Percentiles rank a stretch among this genome's conserved stretches.
phyloP scores from a whole-genome alignment of 2,329 filamentous ascomycete genomes.

The Venturia pyrina region DNA sequence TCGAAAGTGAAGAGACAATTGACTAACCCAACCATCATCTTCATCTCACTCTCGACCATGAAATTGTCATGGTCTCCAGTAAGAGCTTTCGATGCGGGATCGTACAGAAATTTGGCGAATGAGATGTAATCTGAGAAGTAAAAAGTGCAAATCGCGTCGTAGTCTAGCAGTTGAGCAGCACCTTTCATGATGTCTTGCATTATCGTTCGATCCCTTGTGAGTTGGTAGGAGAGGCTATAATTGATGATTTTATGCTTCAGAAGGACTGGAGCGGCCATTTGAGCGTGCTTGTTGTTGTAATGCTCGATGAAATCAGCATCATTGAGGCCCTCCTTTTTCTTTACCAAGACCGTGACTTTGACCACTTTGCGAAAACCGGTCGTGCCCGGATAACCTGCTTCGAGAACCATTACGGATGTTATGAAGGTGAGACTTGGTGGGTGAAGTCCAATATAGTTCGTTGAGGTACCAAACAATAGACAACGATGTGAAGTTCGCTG shows the following conservation, averaged over 20 bases:
- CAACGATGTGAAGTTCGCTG: background rate
- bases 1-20: background rate
- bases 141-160: slow-evolving; percentile 40
- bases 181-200: slow-evolving; percentile 37
- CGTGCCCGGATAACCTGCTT: slow-evolving; percentile 35
- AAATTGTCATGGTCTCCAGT: slow-evolving; percentile 28
- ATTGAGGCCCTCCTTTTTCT: slow-evolving; percentile 36
- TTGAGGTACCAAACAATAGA: background rate
- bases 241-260: slow-evolving; percentile 34
- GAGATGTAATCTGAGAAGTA: slow-evolving; percentile 36
- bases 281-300: slow-evolving; percentile 36
- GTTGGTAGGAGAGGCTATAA: slow-evolving; percentile 37
- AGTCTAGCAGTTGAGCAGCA: slow-evolving; percentile 32
- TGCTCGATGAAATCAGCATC: slow-evolving; percentile 35
- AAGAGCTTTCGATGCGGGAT: slow-evolving; percentile 33
- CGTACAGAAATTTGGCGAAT: slow-evolving; percentile 37
- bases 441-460: background rate
- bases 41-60: slow-evolving; percentile 30
- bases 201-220: slow-evolving; percentile 33
- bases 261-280: slow-evolving; percentile 33
- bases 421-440: background rate
- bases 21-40: slow-evolving; percentile 32
- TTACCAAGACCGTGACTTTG: slow-evolving; percentile 36
- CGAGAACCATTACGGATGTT: slow-evolving; percentile 25
- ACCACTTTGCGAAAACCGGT: slow-evolving; percentile 37